A percentile compares a stretch with the other conserved stretches of the same genome.
Conservation (phyloP, 2,329 filamentous ascomycete species). For the Magnaporthales sp. region DNA sequence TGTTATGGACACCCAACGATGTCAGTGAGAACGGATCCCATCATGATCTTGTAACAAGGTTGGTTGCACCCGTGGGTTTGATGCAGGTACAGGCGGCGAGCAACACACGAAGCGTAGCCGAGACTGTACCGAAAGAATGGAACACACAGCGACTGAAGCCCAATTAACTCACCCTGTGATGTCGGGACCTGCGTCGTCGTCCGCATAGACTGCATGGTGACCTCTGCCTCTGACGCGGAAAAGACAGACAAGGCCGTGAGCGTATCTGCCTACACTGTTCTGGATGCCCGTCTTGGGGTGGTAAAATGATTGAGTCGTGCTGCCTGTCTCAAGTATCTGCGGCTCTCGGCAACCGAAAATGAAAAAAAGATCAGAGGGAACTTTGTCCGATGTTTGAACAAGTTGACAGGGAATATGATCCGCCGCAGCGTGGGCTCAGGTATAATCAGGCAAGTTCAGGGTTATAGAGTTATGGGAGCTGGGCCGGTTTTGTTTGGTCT, state of each 20-base stretch:
- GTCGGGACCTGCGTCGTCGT: slow-evolving; percentile 4
- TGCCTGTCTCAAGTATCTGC: background rate
- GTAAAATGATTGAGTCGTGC: background rate
- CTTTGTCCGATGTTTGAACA: background rate
- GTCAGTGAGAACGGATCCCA: background rate
- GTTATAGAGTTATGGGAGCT: background rate
- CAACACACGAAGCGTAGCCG: background rate
- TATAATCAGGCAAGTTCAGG: background rate
- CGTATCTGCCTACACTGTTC: background rate
- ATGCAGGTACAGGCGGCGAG: background rate
- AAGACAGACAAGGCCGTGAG: background rate
- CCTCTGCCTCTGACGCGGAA: background rate
- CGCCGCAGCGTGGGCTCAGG: no score
- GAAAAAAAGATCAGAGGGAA: background rate
- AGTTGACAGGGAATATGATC: background rate
- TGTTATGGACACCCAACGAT: background rate
- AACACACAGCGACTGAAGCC: background rate
- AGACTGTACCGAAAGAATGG: background rate
- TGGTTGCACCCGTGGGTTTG: background rate
- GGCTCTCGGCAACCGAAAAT: background rate
- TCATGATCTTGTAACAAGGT: background rate
- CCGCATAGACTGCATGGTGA: slow-evolving; percentile 6
- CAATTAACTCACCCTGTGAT: slow-evolving; percentile 2
- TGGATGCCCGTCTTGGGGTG: background rate
- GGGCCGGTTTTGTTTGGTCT: background rate